Conservation (phyloP, 805 yeast species). For the Ascoidea rubescens region DNA sequence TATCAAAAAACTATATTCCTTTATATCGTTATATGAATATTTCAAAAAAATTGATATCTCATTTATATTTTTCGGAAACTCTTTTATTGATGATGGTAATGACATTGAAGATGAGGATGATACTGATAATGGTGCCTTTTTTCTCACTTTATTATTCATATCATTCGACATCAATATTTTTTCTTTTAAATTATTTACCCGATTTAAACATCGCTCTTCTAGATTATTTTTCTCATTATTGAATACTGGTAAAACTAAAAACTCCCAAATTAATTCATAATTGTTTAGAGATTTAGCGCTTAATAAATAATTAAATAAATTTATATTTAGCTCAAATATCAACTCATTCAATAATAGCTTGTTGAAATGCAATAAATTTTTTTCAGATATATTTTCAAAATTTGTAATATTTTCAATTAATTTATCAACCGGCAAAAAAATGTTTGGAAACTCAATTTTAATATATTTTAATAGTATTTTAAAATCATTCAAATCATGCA, state of each 20-base stretch:
- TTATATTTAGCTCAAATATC: conserved; percentile 31
- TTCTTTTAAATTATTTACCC: conserved; percentile 16
- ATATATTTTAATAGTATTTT: conserved; percentile 20
- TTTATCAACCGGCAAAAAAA: conserved; percentile 18
- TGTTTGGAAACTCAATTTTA: conserved; percentile 22
- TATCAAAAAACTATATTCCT: conserved; percentile 16
- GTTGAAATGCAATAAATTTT: conserved; percentile 21
- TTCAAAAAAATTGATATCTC: conserved; percentile 36
- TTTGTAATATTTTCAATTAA: conserved; percentile 12
- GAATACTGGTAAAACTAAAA: conserved; percentile 20
- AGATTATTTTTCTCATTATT: conserved; percentile 18
- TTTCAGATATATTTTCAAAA: conserved; percentile 13
- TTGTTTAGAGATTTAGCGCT: conserved; percentile 22
- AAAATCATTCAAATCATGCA: conserved; percentile 20
- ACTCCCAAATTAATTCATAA: conserved; percentile 29
- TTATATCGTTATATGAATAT: conserved; percentile 30
- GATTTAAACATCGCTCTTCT: conserved; percentile 19
- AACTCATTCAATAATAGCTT: conserved; percentile 35
- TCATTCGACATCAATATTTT: conserved; percentile 11
- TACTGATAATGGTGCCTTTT: too few relatives aligned
- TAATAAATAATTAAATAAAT: conserved; percentile 26
- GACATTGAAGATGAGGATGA: too few relatives aligned
- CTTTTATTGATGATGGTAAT: not conserved
- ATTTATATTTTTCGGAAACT: conserved; percentile 23
- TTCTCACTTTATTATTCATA: conserved; percentile 11